Evolutionary conservation across 139 green algal genomes (phyloP).

Genomic region (Picocystis salinarum): DNA sequence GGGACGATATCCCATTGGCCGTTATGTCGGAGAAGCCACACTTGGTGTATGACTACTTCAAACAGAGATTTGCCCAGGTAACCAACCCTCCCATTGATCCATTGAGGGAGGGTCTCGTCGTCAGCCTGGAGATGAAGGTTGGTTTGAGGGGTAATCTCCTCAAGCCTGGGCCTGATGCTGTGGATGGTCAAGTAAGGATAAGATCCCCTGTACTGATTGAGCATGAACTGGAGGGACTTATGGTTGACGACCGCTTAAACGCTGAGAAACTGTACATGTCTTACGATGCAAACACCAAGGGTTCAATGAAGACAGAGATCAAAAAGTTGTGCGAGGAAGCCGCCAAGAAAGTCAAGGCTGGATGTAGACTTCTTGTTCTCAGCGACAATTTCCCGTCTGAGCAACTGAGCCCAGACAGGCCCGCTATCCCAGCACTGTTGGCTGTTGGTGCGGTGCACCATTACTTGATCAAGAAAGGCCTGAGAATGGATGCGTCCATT

Average conservation of each 20-base stretch:
- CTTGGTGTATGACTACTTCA: constrained; percentile 98
- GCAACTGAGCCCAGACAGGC: not conserved
- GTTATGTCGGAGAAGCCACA: constrained; percentile 78
- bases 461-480: constrained; percentile 72
- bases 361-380: constrained; percentile 39
- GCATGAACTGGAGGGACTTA: constrained; percentile 44
- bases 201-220: constrained; percentile 78
- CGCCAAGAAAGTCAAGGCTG: constrained; percentile 59
- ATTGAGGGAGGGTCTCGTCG: constrained; percentile 93
- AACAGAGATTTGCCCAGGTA: constrained; percentile 98
- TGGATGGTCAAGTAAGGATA: constrained; percentile 42
- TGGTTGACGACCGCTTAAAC: constrained; percentile 9
- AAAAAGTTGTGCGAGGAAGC: constrained; percentile 45
- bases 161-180: constrained; percentile 29
- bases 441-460: constrained; percentile 89
- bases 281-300: constrained; percentile 12
- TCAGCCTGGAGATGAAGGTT: constrained; percentile 87
- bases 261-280: constrained; percentile 18
- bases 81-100: constrained; percentile 99
- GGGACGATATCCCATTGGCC: constrained; percentile 89
- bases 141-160: constrained; percentile 91
- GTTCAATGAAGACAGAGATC: constrained; percentile 23
- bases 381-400: constrained; percentile 23
- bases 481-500: constrained; percentile 78
- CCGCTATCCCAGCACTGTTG: constrained; percentile 70